Conservation (phyloP, 2,329 filamentous ascomycete genomes). For the Pseudogymnoascus verrucosus region DNA sequence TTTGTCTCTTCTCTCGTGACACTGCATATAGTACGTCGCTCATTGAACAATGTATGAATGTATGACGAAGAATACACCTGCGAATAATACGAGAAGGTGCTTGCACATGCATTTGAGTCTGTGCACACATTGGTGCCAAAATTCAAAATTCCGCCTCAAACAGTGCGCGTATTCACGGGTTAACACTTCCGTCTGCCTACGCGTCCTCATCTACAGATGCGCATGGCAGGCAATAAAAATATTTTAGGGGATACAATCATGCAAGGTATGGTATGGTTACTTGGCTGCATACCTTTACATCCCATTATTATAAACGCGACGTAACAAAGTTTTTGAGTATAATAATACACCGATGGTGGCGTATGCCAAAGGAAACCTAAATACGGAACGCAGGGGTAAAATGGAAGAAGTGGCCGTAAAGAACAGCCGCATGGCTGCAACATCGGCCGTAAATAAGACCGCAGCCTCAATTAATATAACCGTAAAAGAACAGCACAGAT, state of each 20-base stretch:
- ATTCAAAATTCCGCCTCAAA: background rate
- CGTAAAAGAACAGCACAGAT: too few relatives aligned
- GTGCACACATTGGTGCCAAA: background rate
- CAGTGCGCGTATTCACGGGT: background rate
- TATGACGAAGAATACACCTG: background rate
- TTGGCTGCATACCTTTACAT: background rate
- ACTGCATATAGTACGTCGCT: background rate
- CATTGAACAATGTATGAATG: background rate
- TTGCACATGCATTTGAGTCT: background rate
- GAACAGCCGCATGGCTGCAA: background rate
- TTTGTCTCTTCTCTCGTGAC: background rate
- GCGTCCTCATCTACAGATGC: background rate
- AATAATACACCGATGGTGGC: background rate
- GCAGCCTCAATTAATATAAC: too few relatives aligned
- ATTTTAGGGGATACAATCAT: background rate
- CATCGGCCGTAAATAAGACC: background rate
- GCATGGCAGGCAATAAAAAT: background rate
- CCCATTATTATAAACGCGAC: background rate
- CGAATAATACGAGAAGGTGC: background rate
- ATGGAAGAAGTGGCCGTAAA: background rate
- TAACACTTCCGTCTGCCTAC: background rate
- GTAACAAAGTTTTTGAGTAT: background rate
- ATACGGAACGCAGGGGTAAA: background rate
- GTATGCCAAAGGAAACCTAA: background rate
- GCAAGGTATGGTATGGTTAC: background rate